Percentiles rank a stretch among this genome's conserved stretches.
phyloP scores from a whole-genome alignment of 441 rosid species.

The Eruca vesicaria region DNA sequence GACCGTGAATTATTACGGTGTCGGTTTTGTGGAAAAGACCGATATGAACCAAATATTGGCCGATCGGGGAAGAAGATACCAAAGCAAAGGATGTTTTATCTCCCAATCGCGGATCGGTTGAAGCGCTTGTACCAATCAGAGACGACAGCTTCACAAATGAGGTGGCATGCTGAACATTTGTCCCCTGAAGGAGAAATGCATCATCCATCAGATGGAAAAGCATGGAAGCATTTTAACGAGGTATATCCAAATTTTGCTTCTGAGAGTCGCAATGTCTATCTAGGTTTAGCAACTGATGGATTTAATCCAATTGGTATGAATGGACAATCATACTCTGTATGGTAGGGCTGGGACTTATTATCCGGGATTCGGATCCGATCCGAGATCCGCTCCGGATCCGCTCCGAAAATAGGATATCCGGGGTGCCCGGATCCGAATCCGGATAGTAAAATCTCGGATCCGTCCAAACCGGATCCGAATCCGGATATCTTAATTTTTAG shows the following conservation, averaged over 20 bases:
- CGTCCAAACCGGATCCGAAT: no score
- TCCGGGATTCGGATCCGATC: no score
- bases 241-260: not conserved
- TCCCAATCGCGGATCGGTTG: not conserved
- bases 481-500: no score
- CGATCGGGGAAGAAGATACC: not conserved
- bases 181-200: not conserved
- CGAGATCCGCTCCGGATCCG: no score
- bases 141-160: not conserved
- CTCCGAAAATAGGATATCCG: no score
- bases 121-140: not conserved
- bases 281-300: no score
- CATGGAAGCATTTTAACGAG: not conserved
- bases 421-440: no score
- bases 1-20: not conserved
- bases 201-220: not conserved
- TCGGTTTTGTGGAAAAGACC: not conserved
- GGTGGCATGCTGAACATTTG: not conserved
- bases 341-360: no score
- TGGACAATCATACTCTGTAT: not conserved
- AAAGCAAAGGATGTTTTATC: no score
- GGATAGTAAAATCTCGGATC: no score
- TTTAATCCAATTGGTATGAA: no score
- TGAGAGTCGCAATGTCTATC: no score
- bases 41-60: not conserved